These are phyloP conservation scores for Zasmidium cellare DNA, from an alignment of 2,329 filamentous ascomycete genomes.

Conservation along the genomic window DNA sequence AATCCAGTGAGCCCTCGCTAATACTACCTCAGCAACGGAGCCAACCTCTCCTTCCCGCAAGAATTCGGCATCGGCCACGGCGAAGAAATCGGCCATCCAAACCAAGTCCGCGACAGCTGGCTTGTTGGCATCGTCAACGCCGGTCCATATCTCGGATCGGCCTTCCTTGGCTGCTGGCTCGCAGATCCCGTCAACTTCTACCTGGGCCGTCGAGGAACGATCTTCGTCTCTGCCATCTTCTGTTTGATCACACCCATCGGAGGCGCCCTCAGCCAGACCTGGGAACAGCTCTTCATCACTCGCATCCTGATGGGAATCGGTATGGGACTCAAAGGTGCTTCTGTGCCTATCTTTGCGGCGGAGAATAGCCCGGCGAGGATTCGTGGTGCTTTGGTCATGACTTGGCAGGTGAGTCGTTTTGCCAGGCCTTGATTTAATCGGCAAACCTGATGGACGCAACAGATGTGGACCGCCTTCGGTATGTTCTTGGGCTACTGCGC, in stretches of 20 bases:
- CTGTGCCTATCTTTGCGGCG: constrained; percentile 53
- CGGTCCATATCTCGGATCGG: constrained; percentile 52
- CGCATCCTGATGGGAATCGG: constrained; percentile 42
- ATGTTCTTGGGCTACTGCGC: constrained; percentile 47
- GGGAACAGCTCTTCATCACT: constrained; percentile 42
- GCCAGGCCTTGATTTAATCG: too few relatives aligned
- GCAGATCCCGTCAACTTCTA: constrained; percentile 47
- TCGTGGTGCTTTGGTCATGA: constrained; percentile 58
- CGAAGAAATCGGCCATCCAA: constrained; percentile 24
- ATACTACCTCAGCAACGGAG: constrained; percentile 41
- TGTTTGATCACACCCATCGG: constrained; percentile 69
- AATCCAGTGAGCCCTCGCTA: too few relatives aligned
- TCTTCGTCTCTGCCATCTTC: constrained; percentile 49
- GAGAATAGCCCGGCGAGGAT: constrained; percentile 58
- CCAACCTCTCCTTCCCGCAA: constrained; percentile 52
- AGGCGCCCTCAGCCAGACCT: constrained; percentile 61
- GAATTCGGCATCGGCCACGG: constrained; percentile 33
- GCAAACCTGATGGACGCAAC: too few relatives aligned
- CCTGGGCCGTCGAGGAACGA: constrained; percentile 38
- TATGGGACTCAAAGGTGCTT: constrained; percentile 47
- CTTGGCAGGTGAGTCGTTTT: constrained; percentile 47
- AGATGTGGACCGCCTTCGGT: constrained; percentile 49
- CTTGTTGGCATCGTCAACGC: constrained; percentile 69
- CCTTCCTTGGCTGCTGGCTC: constrained; percentile 22
- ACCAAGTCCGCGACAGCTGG: constrained; percentile 52